Conservation (phyloP, 2,329 filamentous ascomycete species). For the Trichoderma sp. region DNA sequence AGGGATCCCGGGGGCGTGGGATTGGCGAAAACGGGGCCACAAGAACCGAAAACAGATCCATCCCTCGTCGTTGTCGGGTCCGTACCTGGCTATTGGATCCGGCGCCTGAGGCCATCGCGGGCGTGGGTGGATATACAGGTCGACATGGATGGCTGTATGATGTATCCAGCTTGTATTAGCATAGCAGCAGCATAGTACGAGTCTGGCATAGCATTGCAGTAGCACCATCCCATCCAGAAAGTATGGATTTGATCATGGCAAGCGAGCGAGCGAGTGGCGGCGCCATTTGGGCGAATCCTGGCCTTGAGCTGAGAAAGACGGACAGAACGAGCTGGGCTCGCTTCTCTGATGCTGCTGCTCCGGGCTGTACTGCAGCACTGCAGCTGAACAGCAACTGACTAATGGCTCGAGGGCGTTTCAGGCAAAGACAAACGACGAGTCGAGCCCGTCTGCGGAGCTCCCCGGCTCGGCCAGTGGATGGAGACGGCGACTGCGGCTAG, state of each 20-base stretch:
- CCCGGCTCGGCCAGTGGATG: neutral
- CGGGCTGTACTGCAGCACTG: neutral
- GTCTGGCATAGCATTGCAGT: neutral
- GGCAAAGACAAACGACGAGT: conserved; percentile 13
- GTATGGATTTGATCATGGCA: neutral
- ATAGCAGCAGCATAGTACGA: neutral
- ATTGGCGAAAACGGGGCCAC: conserved; percentile 18
- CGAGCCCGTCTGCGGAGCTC: conserved; percentile 10
- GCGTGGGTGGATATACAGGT: neutral
- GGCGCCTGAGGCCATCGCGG: conserved; percentile 14
- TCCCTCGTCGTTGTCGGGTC: conserved; percentile 9
- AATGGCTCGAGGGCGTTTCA: conserved; percentile 4
- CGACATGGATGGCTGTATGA: neutral
- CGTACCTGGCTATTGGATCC: conserved; percentile 20
- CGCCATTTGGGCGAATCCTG: neutral
- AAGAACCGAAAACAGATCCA: conserved; percentile 15
- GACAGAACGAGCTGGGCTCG: neutral
- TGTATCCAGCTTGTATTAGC: neutral
- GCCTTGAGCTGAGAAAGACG: neutral
- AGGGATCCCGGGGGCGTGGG: conserved; percentile 19
- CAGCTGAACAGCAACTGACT: neutral
- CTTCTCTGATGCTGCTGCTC: neutral
- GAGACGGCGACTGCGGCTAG: neutral
- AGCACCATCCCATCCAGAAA: neutral
- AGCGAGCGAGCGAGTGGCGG: neutral